These are phyloP conservation scores for Calonectria pseudoreteaudii DNA, from an alignment of 2,329 filamentous ascomycete genomes.

Conservation along the genomic window DNA sequence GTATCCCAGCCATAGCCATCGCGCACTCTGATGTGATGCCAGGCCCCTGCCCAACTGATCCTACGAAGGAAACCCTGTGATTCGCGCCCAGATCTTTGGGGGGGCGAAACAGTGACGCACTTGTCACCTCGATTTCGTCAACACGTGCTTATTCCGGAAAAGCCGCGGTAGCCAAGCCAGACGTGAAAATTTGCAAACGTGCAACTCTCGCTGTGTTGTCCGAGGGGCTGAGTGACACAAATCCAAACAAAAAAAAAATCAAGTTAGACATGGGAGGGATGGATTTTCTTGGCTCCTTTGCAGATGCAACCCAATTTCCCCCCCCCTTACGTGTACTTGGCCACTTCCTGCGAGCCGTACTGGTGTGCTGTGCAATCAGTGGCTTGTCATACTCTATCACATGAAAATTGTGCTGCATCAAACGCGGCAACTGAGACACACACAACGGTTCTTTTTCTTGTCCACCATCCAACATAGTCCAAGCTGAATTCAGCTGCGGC, in stretches of 20 bases:
- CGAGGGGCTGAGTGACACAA: background rate
- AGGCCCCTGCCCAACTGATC: background rate
- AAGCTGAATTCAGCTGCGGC: slow-evolving; percentile 5
- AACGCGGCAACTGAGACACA: slow-evolving; percentile 19
- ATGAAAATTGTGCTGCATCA: slow-evolving; percentile 9
- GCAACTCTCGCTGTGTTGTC: background rate
- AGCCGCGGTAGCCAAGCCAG: slow-evolving; percentile 2
- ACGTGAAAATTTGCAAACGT: background rate
- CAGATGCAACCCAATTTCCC: slow-evolving; percentile 1
- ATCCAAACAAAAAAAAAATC: background rate
- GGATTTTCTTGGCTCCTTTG: background rate
- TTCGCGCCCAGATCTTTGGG: background rate
- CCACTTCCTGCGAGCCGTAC: background rate
- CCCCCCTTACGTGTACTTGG: background rate
- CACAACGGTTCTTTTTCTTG: slow-evolving; percentile 7
- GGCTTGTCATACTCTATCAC: slow-evolving; percentile 11
- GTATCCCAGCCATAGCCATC: background rate
- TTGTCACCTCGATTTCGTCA: background rate
- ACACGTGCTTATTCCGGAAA: background rate
- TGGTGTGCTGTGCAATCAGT: slow-evolving; percentile 2
- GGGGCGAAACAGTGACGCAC: slow-evolving; percentile 9
- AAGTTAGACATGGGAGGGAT: background rate
- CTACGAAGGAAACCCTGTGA: background rate
- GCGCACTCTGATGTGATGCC: background rate
- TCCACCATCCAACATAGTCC: background rate